Conservation (phyloP, 345 rosid species). For the Arabidopsis suecica region DNA sequence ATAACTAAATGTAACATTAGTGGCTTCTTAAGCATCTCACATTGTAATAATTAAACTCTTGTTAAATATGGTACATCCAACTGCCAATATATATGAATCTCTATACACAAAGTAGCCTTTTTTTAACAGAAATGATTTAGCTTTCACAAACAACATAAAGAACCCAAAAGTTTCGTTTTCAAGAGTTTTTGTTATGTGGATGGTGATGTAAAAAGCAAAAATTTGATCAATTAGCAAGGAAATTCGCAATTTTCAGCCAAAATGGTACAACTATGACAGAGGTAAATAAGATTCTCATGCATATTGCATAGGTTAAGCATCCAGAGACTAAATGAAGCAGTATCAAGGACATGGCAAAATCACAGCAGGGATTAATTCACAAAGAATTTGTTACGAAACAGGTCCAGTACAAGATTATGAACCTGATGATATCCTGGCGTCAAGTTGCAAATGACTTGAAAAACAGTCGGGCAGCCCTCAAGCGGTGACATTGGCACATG, state of each 20-base stretch:
- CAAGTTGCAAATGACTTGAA: slow-evolving; percentile 74
- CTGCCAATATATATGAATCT: background rate
- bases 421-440: slow-evolving; percentile 88
- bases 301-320: slow-evolving; percentile 29
- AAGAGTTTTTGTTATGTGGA: background rate
- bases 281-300: slow-evolving; percentile 28
- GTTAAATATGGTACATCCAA: slow-evolving; percentile 1
- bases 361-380: slow-evolving; percentile 11
- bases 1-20: slow-evolving; percentile 37
- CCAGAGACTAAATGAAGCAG: slow-evolving; percentile 18
- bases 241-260: background rate
- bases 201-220: background rate
- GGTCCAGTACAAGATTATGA: slow-evolving; percentile 12
- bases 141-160: background rate
- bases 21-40: slow-evolving; percentile 22
- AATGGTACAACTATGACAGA: background rate
- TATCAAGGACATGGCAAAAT: background rate
- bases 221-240: background rate
- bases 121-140: background rate
- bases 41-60: slow-evolving; percentile 4
- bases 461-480: slow-evolving; percentile 80
- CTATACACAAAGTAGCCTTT: background rate
- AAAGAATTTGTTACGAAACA: slow-evolving; percentile 21
- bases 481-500: slow-evolving; percentile 76
- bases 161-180: background rate